Evolutionary conservation across 306 rosid genomes (phyloP).

Genomic region (Trifolium dubium): DNA sequence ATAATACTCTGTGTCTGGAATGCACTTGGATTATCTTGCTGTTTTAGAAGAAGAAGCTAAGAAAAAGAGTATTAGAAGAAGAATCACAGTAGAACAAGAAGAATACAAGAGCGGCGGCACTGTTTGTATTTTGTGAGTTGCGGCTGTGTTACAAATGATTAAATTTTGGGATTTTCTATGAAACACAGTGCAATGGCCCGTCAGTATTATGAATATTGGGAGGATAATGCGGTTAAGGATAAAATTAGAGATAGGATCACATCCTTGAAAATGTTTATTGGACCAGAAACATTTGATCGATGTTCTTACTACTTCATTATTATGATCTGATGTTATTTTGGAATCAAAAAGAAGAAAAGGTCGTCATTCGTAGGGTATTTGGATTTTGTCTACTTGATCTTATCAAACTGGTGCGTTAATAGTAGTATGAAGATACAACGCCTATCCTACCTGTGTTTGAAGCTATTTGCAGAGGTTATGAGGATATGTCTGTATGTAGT

Average conservation of each 20-base stretch:
- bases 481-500: slow-evolving; percentile 6
- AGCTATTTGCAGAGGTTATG: slow-evolving; percentile 23
- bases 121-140: too few relatives aligned
- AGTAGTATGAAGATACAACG: background rate
- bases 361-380: slow-evolving; percentile 3
- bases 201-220: slow-evolving; percentile 5
- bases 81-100: background rate
- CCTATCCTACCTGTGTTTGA: slow-evolving; percentile 9
- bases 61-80: background rate
- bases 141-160: too few relatives aligned
- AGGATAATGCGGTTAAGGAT: background rate
- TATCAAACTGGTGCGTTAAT: background rate
- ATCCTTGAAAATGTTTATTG: background rate
- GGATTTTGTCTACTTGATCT: slow-evolving; percentile 22
- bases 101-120: too few relatives aligned
- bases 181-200: background rate
- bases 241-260: slow-evolving; percentile 1
- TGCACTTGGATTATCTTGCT: background rate
- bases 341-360: background rate
- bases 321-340: slow-evolving; percentile 13
- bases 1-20: background rate
- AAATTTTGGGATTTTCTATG: too few relatives aligned
- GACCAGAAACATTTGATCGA: background rate
- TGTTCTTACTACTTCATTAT: slow-evolving; percentile 11
- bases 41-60: background rate